Conservation (phyloP, 768 basidiomycete genomes). For the Termitomyces sp. region DNA sequence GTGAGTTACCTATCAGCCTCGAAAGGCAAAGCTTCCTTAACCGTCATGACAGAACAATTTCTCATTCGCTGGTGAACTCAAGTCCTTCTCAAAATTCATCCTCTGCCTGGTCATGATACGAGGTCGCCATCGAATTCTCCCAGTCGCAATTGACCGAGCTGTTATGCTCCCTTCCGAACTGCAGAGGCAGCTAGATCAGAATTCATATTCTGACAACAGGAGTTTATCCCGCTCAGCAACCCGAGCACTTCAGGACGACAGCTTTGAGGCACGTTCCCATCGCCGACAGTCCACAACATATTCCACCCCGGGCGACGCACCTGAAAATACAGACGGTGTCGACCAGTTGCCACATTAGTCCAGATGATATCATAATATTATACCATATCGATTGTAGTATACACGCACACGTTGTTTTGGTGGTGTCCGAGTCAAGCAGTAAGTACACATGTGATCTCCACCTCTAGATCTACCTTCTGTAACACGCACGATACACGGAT, state of each 20-base stretch:
- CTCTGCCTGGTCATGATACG: slow-evolving; percentile 89
- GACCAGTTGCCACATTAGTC: neutral
- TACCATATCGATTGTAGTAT: neutral
- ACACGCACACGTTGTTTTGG: neutral
- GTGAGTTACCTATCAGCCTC: slow-evolving; percentile 36
- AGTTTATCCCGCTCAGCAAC: neutral
- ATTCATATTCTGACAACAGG: slow-evolving; percentile 9
- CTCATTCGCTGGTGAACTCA: slow-evolving; percentile 76
- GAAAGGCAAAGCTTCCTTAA: slow-evolving; percentile 7
- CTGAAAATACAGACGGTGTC: neutral
- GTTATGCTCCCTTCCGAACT: slow-evolving; percentile 76
- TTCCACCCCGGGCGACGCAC: neutral
- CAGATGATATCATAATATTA: neutral
- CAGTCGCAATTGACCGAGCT: slow-evolving; percentile 85
- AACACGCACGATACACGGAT: neutral
- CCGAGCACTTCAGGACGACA: neutral
- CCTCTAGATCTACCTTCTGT: no score
- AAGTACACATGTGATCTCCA: neutral
- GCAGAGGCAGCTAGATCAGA: slow-evolving; percentile 23
- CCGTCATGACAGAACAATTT: slow-evolving; percentile 58
- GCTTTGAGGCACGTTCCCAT: neutral
- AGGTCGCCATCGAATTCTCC: slow-evolving; percentile 85
- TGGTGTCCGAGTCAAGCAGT: no score
- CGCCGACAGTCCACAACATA: slow-evolving; percentile 3
- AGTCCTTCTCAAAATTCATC: slow-evolving; percentile 83